These are phyloP conservation scores for Starmerella etchellsii DNA, from an alignment of 805 yeast genomes.

Conservation along the genomic window DNA sequence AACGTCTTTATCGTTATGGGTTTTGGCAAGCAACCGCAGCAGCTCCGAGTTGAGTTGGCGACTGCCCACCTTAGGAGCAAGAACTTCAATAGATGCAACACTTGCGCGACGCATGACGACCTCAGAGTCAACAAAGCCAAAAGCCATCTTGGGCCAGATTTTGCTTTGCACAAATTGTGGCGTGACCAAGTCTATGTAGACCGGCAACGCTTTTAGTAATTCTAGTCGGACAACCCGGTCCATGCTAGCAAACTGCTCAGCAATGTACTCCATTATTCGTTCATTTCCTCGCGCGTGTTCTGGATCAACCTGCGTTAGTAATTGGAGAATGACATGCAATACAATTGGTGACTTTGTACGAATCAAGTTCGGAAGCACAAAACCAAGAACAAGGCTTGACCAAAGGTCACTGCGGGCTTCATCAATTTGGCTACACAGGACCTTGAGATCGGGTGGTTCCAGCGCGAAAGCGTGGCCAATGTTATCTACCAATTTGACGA, in stretches of 20 bases:
- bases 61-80: slow-evolving; percentile 55
- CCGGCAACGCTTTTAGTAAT: slow-evolving; percentile 51
- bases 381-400: slow-evolving; percentile 3
- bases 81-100: slow-evolving; percentile 44
- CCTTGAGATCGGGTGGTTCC: slow-evolving; percentile 13
- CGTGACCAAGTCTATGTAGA: slow-evolving; percentile 31
- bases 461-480: slow-evolving; percentile 37
- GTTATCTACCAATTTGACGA: slow-evolving; percentile 41
- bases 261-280: slow-evolving; percentile 47
- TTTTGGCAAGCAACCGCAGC: slow-evolving; percentile 63
- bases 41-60: slow-evolving; percentile 81
- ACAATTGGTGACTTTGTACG: slow-evolving; percentile 23
- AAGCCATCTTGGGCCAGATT: slow-evolving; percentile 53
- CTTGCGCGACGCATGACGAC: slow-evolving; percentile 71
- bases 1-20: slow-evolving; percentile 65
- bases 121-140: slow-evolving; percentile 80
- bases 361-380: slow-evolving; percentile 49
- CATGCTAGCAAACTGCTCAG: slow-evolving; percentile 46
- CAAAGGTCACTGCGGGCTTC: background rate
- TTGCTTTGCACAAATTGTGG: slow-evolving; percentile 53
- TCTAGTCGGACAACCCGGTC: slow-evolving; percentile 70
- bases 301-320: background rate
- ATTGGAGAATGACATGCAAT: slow-evolving; percentile 8
- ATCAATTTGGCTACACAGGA: slow-evolving; percentile 8
- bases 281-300: slow-evolving; percentile 16